phyloP scores from a whole-genome alignment of 2,329 filamentous ascomycete genomes.

The Arthrobotrys sinensis region DNA sequence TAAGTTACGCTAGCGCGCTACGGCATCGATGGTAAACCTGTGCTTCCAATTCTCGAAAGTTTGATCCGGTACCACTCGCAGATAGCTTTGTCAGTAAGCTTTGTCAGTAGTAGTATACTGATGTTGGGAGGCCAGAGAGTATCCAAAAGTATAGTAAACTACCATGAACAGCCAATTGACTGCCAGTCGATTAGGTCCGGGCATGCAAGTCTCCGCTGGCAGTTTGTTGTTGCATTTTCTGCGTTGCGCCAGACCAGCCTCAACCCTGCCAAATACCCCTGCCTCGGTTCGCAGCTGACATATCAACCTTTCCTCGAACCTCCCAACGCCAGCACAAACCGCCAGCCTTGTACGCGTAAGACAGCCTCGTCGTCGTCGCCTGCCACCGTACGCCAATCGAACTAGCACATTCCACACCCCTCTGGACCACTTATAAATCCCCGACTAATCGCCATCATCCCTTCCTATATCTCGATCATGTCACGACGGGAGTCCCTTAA shows the following conservation, averaged over 20 bases:
- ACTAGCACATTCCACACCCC: slow-evolving; percentile 36
- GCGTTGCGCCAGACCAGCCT: slow-evolving; percentile 17
- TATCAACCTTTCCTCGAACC: slow-evolving; percentile 12
- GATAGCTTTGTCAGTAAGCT: too few species aligned
- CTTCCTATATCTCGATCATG: slow-evolving; percentile 26
- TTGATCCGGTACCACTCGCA: too few species aligned
- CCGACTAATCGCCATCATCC: neutral
- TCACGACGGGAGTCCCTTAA: slow-evolving; percentile 16
- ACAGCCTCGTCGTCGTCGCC: slow-evolving; percentile 49
- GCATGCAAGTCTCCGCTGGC: slow-evolving; percentile 7
- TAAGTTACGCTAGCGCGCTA: too few species aligned
- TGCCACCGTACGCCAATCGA: slow-evolving; percentile 23
- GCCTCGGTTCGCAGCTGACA: slow-evolving; percentile 34
- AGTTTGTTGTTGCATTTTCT: slow-evolving; percentile 36
- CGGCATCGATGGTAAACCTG: too few species aligned
- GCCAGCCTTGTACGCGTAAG: slow-evolving; percentile 56
- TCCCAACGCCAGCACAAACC: slow-evolving; percentile 25
- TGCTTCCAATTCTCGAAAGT: too few species aligned
- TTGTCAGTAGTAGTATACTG: too few species aligned
- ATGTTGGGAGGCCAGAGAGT: too few species aligned
- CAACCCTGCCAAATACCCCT: neutral
- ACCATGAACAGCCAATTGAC: neutral
- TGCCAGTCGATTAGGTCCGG: neutral
- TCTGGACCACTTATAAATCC: slow-evolving; percentile 53
- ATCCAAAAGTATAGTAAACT: too few species aligned